Percentiles rank a stretch among this genome's conserved stretches.
phyloP scores from a whole-genome alignment of 306 rosid genomes.

The Rosa rugosa region DNA sequence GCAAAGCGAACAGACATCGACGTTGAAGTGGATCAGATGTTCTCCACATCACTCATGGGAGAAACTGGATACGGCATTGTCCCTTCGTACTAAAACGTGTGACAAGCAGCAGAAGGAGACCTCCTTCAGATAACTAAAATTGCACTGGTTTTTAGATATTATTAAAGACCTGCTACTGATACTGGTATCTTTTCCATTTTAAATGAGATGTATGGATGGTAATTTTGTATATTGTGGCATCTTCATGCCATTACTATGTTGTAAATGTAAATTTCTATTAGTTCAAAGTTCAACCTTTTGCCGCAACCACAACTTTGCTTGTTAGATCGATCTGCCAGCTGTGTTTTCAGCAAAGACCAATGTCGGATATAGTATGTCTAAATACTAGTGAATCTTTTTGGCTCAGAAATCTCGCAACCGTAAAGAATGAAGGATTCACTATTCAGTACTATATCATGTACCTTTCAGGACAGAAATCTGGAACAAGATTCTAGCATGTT shows the following conservation, averaged over 20 bases:
- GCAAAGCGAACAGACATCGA: slow-evolving; percentile 72
- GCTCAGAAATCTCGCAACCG: not conserved
- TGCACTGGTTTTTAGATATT: slow-evolving; percentile 14
- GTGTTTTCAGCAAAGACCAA: not conserved
- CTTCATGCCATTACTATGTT: slow-evolving; percentile 28
- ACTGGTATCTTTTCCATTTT: slow-evolving; percentile 30
- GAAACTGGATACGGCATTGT: slow-evolving; percentile 83
- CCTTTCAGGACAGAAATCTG: not conserved
- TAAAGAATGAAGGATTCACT: not conserved
- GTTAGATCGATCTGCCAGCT: not conserved
- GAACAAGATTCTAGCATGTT: not conserved
- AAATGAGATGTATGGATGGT: slow-evolving; percentile 23
- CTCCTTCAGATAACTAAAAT: slow-evolving; percentile 7
- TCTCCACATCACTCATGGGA: slow-evolving; percentile 58
- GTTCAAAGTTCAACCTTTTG: slow-evolving; percentile 16
- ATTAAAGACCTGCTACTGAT: slow-evolving; percentile 31
- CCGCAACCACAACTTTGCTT: slow-evolving; percentile 9
- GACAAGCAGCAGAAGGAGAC: slow-evolving; percentile 19
- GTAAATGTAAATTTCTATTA: slow-evolving; percentile 40
- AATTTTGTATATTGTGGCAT: slow-evolving; percentile 29
- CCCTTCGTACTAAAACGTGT: slow-evolving; percentile 60
- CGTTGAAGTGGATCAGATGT: slow-evolving; percentile 76
- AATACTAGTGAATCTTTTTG: not conserved
- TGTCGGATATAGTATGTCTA: not conserved
- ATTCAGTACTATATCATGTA: not conserved